Conservation (phyloP, 805 yeast species). For the Lipomyces lipofer region DNA sequence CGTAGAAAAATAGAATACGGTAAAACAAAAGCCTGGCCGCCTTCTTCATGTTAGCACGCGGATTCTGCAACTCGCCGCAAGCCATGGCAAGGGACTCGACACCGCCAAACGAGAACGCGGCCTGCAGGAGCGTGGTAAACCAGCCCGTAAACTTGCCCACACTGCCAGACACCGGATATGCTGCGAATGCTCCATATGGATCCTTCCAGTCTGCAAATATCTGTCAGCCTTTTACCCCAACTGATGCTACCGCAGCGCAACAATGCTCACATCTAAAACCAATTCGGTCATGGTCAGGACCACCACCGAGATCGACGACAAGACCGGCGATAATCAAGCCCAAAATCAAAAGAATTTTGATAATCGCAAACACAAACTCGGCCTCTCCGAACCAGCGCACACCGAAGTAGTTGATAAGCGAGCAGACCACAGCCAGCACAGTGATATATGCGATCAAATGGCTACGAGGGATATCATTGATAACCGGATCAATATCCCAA, state of each 20-base stretch:
- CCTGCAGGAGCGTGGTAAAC: slow-evolving; percentile 60
- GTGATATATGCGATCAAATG: slow-evolving; percentile 55
- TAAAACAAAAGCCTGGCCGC: slow-evolving; percentile 76
- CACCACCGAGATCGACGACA: slow-evolving; percentile 71
- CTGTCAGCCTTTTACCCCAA: slow-evolving; percentile 16
- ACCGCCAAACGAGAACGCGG: slow-evolving; percentile 75
- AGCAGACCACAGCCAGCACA: slow-evolving; percentile 48
- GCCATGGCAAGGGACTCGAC: slow-evolving; percentile 85
- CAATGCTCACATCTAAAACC: slow-evolving; percentile 56
- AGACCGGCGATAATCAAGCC: slow-evolving; percentile 67
- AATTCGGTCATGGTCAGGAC: slow-evolving; percentile 68
- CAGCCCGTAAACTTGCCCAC: slow-evolving; percentile 64
- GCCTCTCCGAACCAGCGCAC: slow-evolving; percentile 50
- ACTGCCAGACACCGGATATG: slow-evolving; percentile 42
- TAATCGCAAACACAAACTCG: slow-evolving; percentile 58
- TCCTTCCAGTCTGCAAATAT: slow-evolving; percentile 49
- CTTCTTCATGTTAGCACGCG: slow-evolving; percentile 69
- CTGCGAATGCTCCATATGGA: slow-evolving; percentile 67
- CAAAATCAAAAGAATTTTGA: slow-evolving; percentile 64
- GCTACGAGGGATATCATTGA: slow-evolving; percentile 39
- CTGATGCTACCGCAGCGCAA: too few relatives aligned
- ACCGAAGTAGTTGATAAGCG: slow-evolving; percentile 48
- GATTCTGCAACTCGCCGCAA: slow-evolving; percentile 77
- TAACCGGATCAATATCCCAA: slow-evolving; percentile 43
- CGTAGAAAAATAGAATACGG: slow-evolving; percentile 65